These are phyloP conservation scores for Lyophyllum shimeji DNA, from an alignment of 768 basidiomycete species.

Conservation along the genomic window DNA sequence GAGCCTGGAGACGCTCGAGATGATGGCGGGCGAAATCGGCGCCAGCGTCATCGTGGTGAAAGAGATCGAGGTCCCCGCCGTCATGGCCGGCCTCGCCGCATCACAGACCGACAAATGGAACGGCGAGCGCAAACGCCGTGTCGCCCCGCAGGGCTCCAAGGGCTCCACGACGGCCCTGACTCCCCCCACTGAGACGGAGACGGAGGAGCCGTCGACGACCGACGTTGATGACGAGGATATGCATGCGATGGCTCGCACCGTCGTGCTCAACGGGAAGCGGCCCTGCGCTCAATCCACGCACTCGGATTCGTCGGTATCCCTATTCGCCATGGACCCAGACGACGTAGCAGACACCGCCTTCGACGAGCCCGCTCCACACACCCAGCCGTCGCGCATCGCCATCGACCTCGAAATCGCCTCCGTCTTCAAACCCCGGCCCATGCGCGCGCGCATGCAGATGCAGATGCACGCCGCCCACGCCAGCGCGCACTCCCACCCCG, in stretches of 20 bases:
- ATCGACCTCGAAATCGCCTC: constrained; percentile 67
- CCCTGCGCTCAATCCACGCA: constrained; percentile 19
- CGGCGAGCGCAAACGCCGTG: constrained; percentile 34
- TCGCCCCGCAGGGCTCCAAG: constrained; percentile 21
- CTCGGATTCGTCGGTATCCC: constrained; percentile 22
- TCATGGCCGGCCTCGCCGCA: constrained; percentile 40
- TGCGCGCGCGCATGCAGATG: constrained; percentile 40
- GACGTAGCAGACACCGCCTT: constrained; percentile 30
- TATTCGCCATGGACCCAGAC: constrained; percentile 55
- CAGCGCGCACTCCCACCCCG: constrained; percentile 23
- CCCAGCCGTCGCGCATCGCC: constrained; percentile 25
- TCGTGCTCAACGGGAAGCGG: constrained; percentile 27
- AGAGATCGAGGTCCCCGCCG: constrained; percentile 76
- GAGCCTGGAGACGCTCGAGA: constrained; percentile 83
- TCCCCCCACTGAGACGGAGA: constrained; percentile 34
- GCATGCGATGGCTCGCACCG: constrained; percentile 29
- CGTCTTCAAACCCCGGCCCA: constrained; percentile 74
- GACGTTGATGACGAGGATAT: constrained; percentile 31
- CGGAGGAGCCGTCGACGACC: constrained; percentile 41
- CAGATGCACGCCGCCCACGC: constrained; percentile 26
- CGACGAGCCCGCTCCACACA: constrained; percentile 8
- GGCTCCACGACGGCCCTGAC: constrained; percentile 23
- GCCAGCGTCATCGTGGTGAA: constrained; percentile 90
- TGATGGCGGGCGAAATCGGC: constrained; percentile 94
- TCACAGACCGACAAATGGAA: constrained; percentile 38